Evolutionary conservation across 257 asterid species (phyloP).

Genomic region (Fraxinus cuspidata): DNA sequence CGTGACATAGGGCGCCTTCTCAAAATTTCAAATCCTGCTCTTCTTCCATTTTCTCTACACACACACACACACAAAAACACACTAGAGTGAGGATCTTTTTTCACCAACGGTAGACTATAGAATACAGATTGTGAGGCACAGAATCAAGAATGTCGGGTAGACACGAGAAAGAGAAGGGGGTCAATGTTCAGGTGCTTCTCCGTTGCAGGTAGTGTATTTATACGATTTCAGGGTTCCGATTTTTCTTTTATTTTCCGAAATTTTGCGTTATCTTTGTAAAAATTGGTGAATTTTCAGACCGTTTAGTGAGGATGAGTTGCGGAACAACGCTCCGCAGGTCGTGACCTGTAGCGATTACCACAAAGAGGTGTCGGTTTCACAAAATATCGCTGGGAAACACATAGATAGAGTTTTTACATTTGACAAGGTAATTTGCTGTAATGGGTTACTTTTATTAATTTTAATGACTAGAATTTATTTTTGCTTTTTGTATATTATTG

Average conservation of each 20-base stretch:
- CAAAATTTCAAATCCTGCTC: constrained; percentile 58
- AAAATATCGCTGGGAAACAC: constrained; percentile 87
- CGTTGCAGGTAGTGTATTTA: constrained; percentile 72
- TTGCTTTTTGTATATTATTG: neutral
- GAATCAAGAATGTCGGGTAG: constrained; percentile 58
- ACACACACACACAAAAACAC: constrained; percentile 2
- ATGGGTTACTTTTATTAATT: neutral
- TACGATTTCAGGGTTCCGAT: constrained; percentile 12
- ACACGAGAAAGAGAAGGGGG: constrained; percentile 81
- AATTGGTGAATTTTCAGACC: constrained; percentile 55
- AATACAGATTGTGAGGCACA: neutral
- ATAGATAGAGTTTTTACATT: constrained; percentile 81
- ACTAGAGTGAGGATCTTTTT: neutral
- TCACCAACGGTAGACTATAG: neutral
- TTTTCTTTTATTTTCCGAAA: neutral
- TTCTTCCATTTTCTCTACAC: constrained; percentile 27
- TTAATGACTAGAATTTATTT: neutral
- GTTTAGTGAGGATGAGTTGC: constrained; percentile 80
- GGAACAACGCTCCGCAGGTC: constrained; percentile 88
- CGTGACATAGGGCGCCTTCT: constrained; percentile 29
- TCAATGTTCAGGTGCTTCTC: constrained; percentile 92
- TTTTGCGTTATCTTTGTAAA: neutral
- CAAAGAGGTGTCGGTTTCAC: constrained; percentile 81
- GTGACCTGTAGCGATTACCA: constrained; percentile 78
- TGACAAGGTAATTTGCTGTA: constrained; percentile 59